Evolutionary conservation across 2,329 filamentous ascomycete species (phyloP), one percentile per base, ranked within the genome.

Genomic region (Stagonosporopsis tanaceti): DNA sequence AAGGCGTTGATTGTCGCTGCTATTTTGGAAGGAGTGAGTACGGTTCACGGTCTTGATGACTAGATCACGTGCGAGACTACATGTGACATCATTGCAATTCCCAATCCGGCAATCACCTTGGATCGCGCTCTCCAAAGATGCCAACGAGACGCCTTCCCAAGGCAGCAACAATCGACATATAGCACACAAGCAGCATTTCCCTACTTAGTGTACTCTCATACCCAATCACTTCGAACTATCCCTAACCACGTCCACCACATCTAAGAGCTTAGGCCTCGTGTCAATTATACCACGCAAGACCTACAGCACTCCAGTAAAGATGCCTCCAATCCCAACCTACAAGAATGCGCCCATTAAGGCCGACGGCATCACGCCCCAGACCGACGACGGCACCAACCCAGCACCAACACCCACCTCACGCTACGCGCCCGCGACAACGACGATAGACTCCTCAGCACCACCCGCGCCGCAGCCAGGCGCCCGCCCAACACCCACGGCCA

Each of bases 271-370:
- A 48, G 46, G 37, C 42, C 42, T 34, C 22, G 42, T 25, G 12
- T 6, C 27, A 6, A 20, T 4, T 32, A 37, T 14, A 38, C 11
- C 20, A 15, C 17, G 20, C 17, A 25, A 27, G 32, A n/a, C 14
- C 32, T 11, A 11, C 5, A 34, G 25, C 28, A 2, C 17, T 24
- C 42, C 2, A 17, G 3, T n/a, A 56, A 76, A 38, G 11, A 82
- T 82, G 80, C 78, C 80, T 12, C 79, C 79, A 12, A 77, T 82
- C 41, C 78, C 73, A 40, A 74, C 81, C 53, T 78, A 81, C 74
- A 77, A 78, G 53, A 73, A 82, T 61, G 76, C 76, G 24, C 80
- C 80, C 50, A 81, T 82, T 61, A 80, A 79, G 68, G 63, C 69
- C 55, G 59, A 64, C 39, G 76, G 72, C 32, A 56, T 72, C 24